A percentile compares a stretch with the other conserved stretches of the same genome.
These are phyloP conservation scores for Saccharomycopsis sp. DNA, from an alignment of 805 yeast species.

Conservation along the genomic window DNA sequence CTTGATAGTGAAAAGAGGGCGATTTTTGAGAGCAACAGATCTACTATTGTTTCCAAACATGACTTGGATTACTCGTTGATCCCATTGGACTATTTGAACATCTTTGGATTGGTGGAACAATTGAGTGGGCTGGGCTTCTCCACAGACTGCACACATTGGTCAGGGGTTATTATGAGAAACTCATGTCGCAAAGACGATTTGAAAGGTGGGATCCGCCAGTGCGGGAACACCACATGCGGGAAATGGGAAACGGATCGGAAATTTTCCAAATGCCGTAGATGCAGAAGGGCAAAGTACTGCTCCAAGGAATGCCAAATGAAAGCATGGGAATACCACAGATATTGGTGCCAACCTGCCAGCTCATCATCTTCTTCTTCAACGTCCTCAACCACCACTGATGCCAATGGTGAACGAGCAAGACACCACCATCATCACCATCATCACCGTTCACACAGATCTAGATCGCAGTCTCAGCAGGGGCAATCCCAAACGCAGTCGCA, in stretches of 20 bases:
- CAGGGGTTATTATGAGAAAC: slow-evolving; percentile 95
- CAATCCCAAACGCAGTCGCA: no score
- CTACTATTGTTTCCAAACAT: slow-evolving; percentile 32
- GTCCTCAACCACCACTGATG: not conserved
- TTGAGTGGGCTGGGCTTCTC: slow-evolving; percentile 65
- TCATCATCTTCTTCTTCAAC: not conserved
- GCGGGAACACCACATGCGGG: slow-evolving; percentile 90
- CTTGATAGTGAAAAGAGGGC: no score
- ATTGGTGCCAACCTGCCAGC: slow-evolving; percentile 75
- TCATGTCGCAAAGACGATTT: slow-evolving; percentile 86
- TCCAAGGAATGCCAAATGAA: slow-evolving; percentile 83
- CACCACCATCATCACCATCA: slow-evolving; percentile 5
- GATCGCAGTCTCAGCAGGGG: no score
- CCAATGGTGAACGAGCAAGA: not conserved
- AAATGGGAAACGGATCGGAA: slow-evolving; percentile 87
- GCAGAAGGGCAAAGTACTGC: slow-evolving; percentile 92
- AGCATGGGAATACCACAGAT: slow-evolving; percentile 89
- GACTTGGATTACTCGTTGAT: slow-evolving; percentile 33
- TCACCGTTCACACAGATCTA: slow-evolving; percentile 1
- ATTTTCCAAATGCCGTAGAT: slow-evolving; percentile 88
- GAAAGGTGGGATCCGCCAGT: slow-evolving; percentile 85
- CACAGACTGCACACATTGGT: slow-evolving; percentile 88
- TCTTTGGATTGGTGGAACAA: slow-evolving; percentile 87
- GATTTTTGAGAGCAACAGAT: slow-evolving; percentile 21
- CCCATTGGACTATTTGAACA: slow-evolving; percentile 46